Conservation (phyloP, 192 early-diverging fungal genomes). For the Chytriomyces hyalinus region DNA sequence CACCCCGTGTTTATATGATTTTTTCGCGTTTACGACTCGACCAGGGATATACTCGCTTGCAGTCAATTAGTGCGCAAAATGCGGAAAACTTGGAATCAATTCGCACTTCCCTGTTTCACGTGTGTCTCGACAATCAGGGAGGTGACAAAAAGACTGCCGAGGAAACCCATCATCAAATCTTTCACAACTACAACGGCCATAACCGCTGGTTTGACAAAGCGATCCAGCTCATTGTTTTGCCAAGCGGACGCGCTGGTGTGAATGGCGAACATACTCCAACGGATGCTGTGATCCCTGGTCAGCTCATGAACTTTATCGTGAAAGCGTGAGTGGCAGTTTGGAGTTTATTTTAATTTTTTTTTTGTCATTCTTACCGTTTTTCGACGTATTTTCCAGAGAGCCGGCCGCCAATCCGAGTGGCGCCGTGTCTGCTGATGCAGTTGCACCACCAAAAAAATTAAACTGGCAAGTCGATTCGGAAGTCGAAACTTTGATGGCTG, state of each 20-base stretch:
- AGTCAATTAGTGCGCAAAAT: constrained; percentile 49
- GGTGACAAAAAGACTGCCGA: constrained; percentile 54
- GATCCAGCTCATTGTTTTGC: constrained; percentile 83
- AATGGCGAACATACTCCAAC: constrained; percentile 96
- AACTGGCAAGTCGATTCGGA: constrained; percentile 70
- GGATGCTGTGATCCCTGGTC: constrained; percentile 87
- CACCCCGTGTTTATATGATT: not conserved
- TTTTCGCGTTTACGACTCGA: not conserved
- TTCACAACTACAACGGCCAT: constrained; percentile 74
- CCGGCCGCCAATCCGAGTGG: constrained; percentile 39
- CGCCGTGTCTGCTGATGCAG: constrained; percentile 18
- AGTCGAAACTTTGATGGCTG: constrained; percentile 59
- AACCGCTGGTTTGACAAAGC: constrained; percentile 99
- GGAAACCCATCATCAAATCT: constrained; percentile 70
- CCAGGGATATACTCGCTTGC: constrained; percentile 45
- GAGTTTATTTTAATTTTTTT: not conserved
- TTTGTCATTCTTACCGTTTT: not conserved
- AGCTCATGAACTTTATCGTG: constrained; percentile 75
- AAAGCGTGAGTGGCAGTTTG: constrained; percentile 54
- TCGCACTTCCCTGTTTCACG: constrained; percentile 80
- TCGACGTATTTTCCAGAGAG: constrained; percentile 32
- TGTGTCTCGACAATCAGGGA: constrained; percentile 85
- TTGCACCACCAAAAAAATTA: constrained; percentile 67
- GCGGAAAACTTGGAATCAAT: constrained; percentile 64
- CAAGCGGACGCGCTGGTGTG: constrained; percentile 84